phyloP scores from a whole-genome alignment of 306 rosid species.

The Lupinus albus region DNA sequence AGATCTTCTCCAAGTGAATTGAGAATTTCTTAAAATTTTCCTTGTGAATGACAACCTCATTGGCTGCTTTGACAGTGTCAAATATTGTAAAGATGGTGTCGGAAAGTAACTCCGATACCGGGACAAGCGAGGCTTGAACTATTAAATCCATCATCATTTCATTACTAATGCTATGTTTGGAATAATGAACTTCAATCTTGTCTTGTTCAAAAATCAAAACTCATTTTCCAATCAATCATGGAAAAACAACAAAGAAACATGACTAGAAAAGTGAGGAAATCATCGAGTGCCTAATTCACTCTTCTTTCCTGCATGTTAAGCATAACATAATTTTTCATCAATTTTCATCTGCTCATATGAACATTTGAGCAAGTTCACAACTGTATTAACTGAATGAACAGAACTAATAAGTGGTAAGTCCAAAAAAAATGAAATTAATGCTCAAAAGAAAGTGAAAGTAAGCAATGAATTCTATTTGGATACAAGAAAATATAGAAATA shows the following conservation, averaged over 20 bases:
- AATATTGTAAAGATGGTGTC: conserved; percentile 30
- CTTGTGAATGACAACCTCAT: conserved; percentile 51
- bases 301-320: background rate
- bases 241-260: conserved; percentile 31
- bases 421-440: background rate
- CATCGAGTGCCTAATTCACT: conserved; percentile 14
- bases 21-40: conserved; percentile 53
- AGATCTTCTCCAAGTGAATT: conserved; percentile 47
- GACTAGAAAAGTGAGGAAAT: conserved; percentile 30
- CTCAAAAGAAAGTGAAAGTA: conserved; percentile 4
- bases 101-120: conserved; percentile 53
- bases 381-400: background rate
- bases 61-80: conserved; percentile 51
- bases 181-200: conserved; percentile 16
- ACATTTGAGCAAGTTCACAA: conserved; percentile 11
- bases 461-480: background rate
- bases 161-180: conserved; percentile 1
- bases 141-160: conserved; percentile 49
- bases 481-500: conserved; percentile 10
- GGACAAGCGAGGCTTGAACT: conserved; percentile 34
- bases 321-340: background rate
- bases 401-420: background rate
- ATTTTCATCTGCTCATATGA: conserved; percentile 1
- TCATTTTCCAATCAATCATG: conserved; percentile 24
- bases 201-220: conserved; percentile 33